Evolutionary conservation across 163 green algal genomes (phyloP).

Genomic region (Chlamydomonas reinhardtii): DNA sequence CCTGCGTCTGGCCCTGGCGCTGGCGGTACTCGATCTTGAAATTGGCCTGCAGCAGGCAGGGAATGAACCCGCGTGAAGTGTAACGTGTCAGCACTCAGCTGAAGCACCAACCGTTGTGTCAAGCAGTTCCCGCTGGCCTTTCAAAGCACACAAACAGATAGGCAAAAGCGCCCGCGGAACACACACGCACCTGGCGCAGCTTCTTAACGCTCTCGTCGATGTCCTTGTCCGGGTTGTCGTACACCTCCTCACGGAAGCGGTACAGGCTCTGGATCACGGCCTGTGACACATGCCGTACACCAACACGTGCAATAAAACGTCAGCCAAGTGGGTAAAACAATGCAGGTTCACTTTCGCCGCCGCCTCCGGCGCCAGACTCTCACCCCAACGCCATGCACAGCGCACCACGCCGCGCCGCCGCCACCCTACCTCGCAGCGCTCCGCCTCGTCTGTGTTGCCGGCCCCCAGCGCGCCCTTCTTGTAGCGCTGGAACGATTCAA

Average conservation of each 20-base stretch:
- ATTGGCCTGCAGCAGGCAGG: conserved; percentile 48
- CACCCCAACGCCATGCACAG: no score
- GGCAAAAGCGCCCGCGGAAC: no score
- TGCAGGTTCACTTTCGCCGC: no score
- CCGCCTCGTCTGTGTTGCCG: conserved; percentile 14
- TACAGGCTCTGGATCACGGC: conserved; percentile 56
- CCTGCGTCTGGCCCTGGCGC: conserved; percentile 14
- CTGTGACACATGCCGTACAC: conserved; percentile 31
- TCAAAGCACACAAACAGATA: no score
- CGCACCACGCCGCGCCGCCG: background rate
- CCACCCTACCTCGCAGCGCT: conserved; percentile 20
- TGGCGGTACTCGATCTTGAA: conserved; percentile 69
- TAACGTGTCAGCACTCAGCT: no score
- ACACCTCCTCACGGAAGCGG: conserved; percentile 61
- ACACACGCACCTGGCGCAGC: conserved; percentile 51
- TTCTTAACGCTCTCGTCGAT: conserved; percentile 60
- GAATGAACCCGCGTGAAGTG: no score
- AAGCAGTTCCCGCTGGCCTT: no score
- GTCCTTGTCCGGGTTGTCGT: conserved; percentile 53
- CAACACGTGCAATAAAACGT: no score
- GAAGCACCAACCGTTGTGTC: no score
- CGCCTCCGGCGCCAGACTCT: no score
- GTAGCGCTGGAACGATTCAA: conserved; percentile 42
- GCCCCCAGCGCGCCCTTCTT: conserved; percentile 26
- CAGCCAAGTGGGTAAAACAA: no score